A percentile compares a stretch with the other conserved stretches of the same genome.
Conservation (phyloP, 176 grass and related monocot genomes). For the Saccharum officinarum region DNA sequence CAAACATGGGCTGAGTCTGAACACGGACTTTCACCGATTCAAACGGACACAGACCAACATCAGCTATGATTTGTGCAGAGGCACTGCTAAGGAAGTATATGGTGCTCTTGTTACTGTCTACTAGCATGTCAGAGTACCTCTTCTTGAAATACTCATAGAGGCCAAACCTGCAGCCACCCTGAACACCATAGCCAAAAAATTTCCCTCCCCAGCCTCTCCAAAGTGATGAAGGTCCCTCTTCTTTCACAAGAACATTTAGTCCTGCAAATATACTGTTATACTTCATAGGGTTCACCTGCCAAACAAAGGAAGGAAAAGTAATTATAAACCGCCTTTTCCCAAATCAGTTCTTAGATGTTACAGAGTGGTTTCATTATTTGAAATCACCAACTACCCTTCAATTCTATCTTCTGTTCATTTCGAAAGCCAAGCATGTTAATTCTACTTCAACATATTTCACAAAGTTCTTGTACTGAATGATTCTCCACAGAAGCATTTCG, state of each 20-base stretch:
- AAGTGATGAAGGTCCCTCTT: conserved; percentile 83
- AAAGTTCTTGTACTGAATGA: not conserved
- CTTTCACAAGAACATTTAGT: conserved; percentile 71
- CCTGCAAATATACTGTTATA: conserved; percentile 81
- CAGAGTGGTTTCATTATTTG: not conserved
- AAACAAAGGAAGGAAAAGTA: conserved; percentile 6
- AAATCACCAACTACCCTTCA: not conserved
- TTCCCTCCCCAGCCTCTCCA: conserved; percentile 93
- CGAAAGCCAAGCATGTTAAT: not conserved
- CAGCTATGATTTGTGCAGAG: conserved; percentile 94
- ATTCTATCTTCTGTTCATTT: not conserved
- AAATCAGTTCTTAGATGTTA: not conserved
- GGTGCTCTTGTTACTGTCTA: conserved; percentile 57
- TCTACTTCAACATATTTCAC: not conserved
- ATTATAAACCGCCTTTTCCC: not conserved
- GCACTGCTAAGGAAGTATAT: conserved; percentile 88
- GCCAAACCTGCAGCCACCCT: conserved; percentile 93
- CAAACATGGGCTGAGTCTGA: conserved; percentile 83
- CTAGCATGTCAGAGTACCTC: conserved; percentile 70
- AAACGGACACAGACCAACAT: conserved; percentile 87
- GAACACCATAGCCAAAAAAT: conserved; percentile 83
- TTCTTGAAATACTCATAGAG: conserved; percentile 98
- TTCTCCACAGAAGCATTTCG: not conserved
- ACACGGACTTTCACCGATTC: conserved; percentile 96
- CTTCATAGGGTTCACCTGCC: conserved; percentile 86